Conservation (phyloP, 805 yeast species). For the Saturnispora galanensis region DNA sequence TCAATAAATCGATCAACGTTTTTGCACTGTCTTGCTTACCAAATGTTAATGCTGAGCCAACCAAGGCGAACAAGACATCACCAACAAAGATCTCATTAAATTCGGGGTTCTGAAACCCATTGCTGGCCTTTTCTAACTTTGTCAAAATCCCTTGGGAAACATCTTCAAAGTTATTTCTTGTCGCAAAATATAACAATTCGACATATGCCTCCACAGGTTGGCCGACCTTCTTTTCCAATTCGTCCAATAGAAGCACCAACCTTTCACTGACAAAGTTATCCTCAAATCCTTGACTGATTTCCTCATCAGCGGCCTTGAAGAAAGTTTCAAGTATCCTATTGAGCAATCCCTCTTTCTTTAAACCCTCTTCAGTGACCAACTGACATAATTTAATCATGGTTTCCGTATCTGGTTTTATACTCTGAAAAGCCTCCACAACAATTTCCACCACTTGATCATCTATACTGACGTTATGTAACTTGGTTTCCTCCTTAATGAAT, state of each 20-base stretch:
- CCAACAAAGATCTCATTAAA: slow-evolving; percentile 13
- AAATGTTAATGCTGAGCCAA: slow-evolving; percentile 19
- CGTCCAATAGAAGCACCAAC: slow-evolving; percentile 14
- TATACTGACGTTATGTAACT: slow-evolving; percentile 9
- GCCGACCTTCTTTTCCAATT: slow-evolving; percentile 13
- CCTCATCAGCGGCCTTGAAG: slow-evolving; percentile 23
- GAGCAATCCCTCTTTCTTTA: slow-evolving; percentile 2
- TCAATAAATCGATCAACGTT: slow-evolving; percentile 13
- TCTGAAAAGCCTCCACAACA: slow-evolving; percentile 24
- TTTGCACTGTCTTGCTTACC: slow-evolving; percentile 13
- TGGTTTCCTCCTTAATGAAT: slow-evolving; percentile 20
- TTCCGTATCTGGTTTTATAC: slow-evolving; percentile 21
- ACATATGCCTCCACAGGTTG: slow-evolving; percentile 20
- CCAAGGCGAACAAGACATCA: slow-evolving; percentile 22
- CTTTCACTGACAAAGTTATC: slow-evolving; percentile 19
- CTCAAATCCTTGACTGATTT: slow-evolving; percentile 21
- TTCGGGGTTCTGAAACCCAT: slow-evolving; percentile 14
- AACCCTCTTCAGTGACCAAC: slow-evolving; percentile 10
- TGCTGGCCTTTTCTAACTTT: slow-evolving; percentile 15
- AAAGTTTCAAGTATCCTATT: slow-evolving; percentile 15
- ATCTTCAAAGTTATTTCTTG: slow-evolving; percentile 21
- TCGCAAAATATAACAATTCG: slow-evolving; percentile 24
- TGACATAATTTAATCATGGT: slow-evolving; percentile 18
- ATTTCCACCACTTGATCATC: slow-evolving; percentile 19
- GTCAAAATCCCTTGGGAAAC: slow-evolving; percentile 16